phyloP scores from a whole-genome alignment of 2,329 filamentous ascomycete species.

The Colletotrichum graminicola region DNA sequence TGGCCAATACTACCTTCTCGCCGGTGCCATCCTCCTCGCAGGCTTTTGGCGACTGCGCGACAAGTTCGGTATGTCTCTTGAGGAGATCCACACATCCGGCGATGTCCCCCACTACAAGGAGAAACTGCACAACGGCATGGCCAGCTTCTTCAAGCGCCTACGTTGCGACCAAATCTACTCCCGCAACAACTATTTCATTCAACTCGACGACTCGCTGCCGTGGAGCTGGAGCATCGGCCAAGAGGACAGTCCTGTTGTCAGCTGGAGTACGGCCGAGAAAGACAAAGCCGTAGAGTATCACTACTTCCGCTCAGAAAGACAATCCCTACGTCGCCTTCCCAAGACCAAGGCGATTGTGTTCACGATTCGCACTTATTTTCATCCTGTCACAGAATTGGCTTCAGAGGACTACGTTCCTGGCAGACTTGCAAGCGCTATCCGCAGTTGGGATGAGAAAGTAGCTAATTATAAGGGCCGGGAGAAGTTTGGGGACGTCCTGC shows the following conservation, averaged over 20 bases:
- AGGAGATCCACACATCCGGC: conserved; percentile 83
- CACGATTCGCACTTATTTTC: conserved; percentile 85
- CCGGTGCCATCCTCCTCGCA: conserved; percentile 79
- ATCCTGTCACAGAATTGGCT: conserved; percentile 75
- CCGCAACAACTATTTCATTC: conserved; percentile 89
- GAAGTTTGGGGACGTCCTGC: conserved; percentile 77
- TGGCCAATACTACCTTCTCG: conserved; percentile 84
- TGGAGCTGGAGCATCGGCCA: conserved; percentile 83
- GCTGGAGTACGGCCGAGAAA: conserved; percentile 83
- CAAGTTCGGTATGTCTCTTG: conserved; percentile 83
- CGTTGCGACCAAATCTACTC: conserved; percentile 72
- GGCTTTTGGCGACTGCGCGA: conserved; percentile 88
- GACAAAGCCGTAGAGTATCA: conserved; percentile 79
- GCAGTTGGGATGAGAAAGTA: conserved; percentile 86
- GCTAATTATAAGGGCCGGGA: conserved; percentile 82
- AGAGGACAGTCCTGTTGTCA: conserved; percentile 74
- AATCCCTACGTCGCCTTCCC: conserved; percentile 74
- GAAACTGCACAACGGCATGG: conserved; percentile 83
- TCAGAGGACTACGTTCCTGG: conserved; percentile 83
- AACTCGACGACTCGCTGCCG: conserved; percentile 81
- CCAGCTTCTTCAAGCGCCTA: conserved; percentile 82
- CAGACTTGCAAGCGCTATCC: conserved; percentile 79
- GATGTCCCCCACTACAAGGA: conserved; percentile 79
- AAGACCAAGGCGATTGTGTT: conserved; percentile 73
- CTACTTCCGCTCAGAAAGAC: conserved; percentile 81